phyloP scores from a whole-genome alignment of 2,329 filamentous ascomycete species.

The Fusarium floridanum region DNA sequence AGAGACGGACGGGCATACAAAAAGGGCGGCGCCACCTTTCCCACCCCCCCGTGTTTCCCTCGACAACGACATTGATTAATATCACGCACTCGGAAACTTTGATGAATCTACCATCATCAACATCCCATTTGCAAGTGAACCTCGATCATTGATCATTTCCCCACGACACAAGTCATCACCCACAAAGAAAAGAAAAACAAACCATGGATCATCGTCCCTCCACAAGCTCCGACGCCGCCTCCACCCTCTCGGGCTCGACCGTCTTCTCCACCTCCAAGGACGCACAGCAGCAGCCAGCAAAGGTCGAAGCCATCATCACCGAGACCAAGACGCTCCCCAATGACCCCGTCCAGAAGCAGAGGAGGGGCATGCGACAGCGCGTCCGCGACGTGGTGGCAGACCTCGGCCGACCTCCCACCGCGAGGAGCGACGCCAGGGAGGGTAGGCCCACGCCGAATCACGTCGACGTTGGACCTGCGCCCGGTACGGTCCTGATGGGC shows the following conservation, averaged over 20 bases:
- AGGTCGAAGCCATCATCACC: slow-evolving; percentile 1
- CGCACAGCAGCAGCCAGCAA: slow-evolving; percentile 23
- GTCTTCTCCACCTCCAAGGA: slow-evolving; percentile 48
- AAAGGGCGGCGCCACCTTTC: not conserved
- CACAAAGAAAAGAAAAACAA: not conserved
- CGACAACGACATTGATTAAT: slow-evolving; percentile 3
- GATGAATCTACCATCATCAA: not conserved
- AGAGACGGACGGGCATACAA: not conserved
- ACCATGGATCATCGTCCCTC: slow-evolving; percentile 43
- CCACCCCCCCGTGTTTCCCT: not conserved
- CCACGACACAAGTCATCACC: not conserved
- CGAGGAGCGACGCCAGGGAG: slow-evolving; percentile 49
- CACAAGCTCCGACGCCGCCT: slow-evolving; percentile 49
- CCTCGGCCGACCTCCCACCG: slow-evolving; percentile 50
- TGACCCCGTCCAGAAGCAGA: slow-evolving; percentile 21
- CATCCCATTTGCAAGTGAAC: not conserved
- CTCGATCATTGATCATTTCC: not conserved
- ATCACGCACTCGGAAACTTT: not conserved
- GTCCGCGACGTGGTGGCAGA: slow-evolving; percentile 52
- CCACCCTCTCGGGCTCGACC: slow-evolving; percentile 49
- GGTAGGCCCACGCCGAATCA: slow-evolving; percentile 48
- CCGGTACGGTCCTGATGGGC: slow-evolving; percentile 42
- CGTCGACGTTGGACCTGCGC: slow-evolving; percentile 46
- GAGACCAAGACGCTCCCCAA: not conserved
- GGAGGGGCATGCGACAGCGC: slow-evolving; percentile 49